These are phyloP conservation scores for Angomonas ambiguus DNA, from an alignment of 208 protist species.

Conservation along the genomic window DNA sequence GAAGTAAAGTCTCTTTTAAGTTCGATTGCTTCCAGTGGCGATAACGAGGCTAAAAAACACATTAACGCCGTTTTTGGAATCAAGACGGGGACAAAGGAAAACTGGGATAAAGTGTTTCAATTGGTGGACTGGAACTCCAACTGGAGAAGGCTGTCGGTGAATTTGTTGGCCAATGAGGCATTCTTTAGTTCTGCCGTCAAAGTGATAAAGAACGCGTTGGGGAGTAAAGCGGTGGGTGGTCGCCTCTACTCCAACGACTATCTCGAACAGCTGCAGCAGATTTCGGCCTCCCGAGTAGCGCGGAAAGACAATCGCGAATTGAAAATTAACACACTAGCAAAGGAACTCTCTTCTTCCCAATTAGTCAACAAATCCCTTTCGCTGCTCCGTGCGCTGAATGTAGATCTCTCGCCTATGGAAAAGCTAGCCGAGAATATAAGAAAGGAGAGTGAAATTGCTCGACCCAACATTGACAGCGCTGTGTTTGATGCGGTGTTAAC, in stretches of 20 bases:
- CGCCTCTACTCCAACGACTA: constrained; percentile 51
- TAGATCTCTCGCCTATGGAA: constrained; percentile 46
- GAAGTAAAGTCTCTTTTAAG: constrained; percentile 74
- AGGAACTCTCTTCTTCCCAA: constrained; percentile 50
- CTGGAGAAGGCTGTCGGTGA: constrained; percentile 37
- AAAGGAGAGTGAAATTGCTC: constrained; percentile 15
- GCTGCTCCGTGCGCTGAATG: constrained; percentile 37
- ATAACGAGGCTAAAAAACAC: constrained; percentile 32
- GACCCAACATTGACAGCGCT: constrained; percentile 26
- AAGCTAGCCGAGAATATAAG: constrained; percentile 15
- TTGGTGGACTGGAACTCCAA: constrained; percentile 61
- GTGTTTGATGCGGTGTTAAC: constrained; percentile 37
- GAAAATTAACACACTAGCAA: constrained; percentile 27
- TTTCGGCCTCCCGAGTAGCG: constrained; percentile 35
- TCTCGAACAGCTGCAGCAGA: constrained; percentile 36
- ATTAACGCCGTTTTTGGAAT: constrained; percentile 40
- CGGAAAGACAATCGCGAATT: constrained; percentile 15
- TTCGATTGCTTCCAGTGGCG: constrained; percentile 39
- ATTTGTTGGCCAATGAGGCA: constrained; percentile 39
- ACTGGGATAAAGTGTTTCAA: constrained; percentile 61
- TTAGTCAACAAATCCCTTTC: constrained; percentile 42
- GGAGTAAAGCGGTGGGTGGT: constrained; percentile 33
- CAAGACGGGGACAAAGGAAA: constrained; percentile 11
- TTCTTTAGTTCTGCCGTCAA: constrained; percentile 35
- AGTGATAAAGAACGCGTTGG: constrained; percentile 56